Evolutionary conservation across 768 basidiomycete genomes (phyloP).

Genomic region (Thelephora ganbajun): DNA sequence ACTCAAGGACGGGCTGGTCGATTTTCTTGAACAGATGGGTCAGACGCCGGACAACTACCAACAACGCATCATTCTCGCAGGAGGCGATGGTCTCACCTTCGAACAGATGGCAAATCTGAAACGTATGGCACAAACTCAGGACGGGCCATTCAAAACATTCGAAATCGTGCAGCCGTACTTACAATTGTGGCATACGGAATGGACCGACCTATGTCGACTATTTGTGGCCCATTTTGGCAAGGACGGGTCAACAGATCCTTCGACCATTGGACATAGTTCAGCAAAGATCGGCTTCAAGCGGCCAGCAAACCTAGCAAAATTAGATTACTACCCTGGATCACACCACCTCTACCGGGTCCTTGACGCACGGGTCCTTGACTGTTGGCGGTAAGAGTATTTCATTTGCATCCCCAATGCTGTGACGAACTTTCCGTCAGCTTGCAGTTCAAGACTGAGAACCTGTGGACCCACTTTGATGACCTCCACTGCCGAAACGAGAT

Average conservation of each 20-base stretch:
- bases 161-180: too few relatives aligned
- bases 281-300: too few relatives aligned
- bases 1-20: constrained; percentile 18
- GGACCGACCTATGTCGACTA: too few relatives aligned
- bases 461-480: too few relatives aligned
- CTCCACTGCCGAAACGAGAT: constrained; percentile 4
- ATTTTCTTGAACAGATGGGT: constrained; percentile 22
- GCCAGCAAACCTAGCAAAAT: too few relatives aligned
- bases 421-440: too few relatives aligned
- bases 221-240: too few relatives aligned
- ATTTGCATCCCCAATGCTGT: neutral
- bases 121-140: constrained; percentile 4
- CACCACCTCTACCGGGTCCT: constrained; percentile 14
- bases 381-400: constrained; percentile 17
- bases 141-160: constrained; percentile 1
- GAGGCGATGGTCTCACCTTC: constrained; percentile 24
- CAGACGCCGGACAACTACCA: constrained; percentile 12
- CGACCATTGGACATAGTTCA: too few relatives aligned
- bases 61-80: constrained; percentile 13
- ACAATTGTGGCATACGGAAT: too few relatives aligned
- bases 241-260: too few relatives aligned
- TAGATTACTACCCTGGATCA: too few relatives aligned
- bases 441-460: too few relatives aligned
- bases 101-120: constrained; percentile 13
- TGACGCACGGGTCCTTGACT: constrained; percentile 20